Evolutionary conservation across 208 protist species (phyloP), one percentile per base, ranked within the genome.

Genomic region (Leishmania arabica): DNA sequence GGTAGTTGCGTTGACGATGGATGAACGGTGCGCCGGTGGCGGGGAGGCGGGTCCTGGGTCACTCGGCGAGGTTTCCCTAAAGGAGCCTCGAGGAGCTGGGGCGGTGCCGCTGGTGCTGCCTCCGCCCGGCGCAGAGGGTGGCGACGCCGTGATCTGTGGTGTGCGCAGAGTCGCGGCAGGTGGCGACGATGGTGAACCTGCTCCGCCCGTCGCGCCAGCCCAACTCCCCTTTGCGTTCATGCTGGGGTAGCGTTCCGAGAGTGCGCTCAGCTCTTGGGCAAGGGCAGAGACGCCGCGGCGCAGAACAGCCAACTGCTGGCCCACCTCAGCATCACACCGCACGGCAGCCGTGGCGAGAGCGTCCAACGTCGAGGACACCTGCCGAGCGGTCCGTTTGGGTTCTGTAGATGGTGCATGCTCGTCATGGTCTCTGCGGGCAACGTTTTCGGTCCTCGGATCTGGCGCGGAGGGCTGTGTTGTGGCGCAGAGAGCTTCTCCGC

Each of bases 221-320:
- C 70, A 49, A 34, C 31, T 47, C 49, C 27, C 56, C 19, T 75
- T 60, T n/a, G 60, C 31, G 65, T 37, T 72, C 74, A 83, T 68
- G 9, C 31, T 66, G 5, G 75, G 86, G 75, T 60, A 82, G 77
- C 64, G 79, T n/a, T 76, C 84, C n/a, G 70, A 71, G 34, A 84
- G 45, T 17, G 51, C 69, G 58, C 72, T 82, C 11, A 88, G 58
- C 53, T 86, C 77, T 34, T 78, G 66, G n/a, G 82, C 27, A 15
- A 86, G 74, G 49, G 65, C 77, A 58, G 82, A 86, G 64, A 86
- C 84, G n/a, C 83, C 71, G 2, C 75, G 72, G 19, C 88, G 87
- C 74, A 90, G 56, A 19, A 54, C 31, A 13, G 69, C n/a, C 69
- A 93, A 53, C 24, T 78, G 79, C 54, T 81, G 77, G 13, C 74